phyloP scores from a whole-genome alignment of 2,329 filamentous ascomycete species.

The Podosphaera aphanis region DNA sequence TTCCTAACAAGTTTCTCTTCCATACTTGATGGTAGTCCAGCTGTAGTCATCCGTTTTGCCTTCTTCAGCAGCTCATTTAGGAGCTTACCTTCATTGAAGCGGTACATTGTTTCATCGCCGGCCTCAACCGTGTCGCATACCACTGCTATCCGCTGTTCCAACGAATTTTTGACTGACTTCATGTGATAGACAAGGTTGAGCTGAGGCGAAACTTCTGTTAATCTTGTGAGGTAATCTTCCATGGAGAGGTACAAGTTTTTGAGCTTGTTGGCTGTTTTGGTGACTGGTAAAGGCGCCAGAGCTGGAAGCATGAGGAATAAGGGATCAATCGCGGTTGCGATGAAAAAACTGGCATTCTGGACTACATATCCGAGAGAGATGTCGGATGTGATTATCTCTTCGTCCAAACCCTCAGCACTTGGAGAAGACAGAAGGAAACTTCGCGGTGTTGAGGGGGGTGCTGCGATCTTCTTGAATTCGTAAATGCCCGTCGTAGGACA shows the following conservation, averaged over 20 bases:
- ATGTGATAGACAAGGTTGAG: conserved; percentile 31
- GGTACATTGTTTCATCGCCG: conserved; percentile 66
- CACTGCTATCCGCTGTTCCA: conserved; percentile 42
- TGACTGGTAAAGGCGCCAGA: conserved; percentile 25
- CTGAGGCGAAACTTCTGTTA: conserved; percentile 31
- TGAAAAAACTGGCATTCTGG: conserved; percentile 48
- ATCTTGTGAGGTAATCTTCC: conserved; percentile 48
- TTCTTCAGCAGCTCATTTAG: conserved; percentile 42
- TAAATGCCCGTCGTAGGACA: conserved; percentile 38
- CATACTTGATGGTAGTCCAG: conserved; percentile 51
- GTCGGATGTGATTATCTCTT: background rate
- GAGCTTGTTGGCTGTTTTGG: conserved; percentile 21
- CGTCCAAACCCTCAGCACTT: conserved; percentile 3
- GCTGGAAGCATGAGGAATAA: conserved; percentile 64
- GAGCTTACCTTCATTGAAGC: conserved; percentile 51
- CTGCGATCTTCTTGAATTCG: conserved; percentile 36
- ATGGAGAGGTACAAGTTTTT: conserved; percentile 44
- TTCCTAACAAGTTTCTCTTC: conserved; percentile 66
- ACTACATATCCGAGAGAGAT: conserved; percentile 27
- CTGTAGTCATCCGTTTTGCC: conserved; percentile 40
- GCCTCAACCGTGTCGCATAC: conserved; percentile 68
- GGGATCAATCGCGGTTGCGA: conserved; percentile 67
- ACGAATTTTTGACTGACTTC: conserved; percentile 20
- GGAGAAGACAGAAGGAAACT: conserved; percentile 32
- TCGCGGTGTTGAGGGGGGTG: conserved; percentile 28